These are phyloP conservation scores for Botrytis fragariae DNA, from an alignment of 2,329 filamentous ascomycete species.

Conservation along the genomic window DNA sequence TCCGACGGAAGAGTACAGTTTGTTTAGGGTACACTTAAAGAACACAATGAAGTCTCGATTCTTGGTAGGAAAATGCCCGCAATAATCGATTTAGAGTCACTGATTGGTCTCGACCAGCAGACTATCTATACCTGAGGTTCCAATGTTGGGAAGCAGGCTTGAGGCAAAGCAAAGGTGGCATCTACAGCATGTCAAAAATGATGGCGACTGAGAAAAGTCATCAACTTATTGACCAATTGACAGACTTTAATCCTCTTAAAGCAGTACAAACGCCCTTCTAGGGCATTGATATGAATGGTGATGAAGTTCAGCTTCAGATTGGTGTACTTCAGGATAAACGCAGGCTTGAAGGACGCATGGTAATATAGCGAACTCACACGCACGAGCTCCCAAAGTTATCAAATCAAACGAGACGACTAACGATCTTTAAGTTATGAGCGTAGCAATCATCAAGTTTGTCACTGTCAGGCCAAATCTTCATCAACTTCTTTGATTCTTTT, in stretches of 20 bases:
- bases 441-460: background rate
- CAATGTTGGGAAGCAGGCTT: background rate
- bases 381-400: background rate
- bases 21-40: too few species aligned
- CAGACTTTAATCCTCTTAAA: background rate
- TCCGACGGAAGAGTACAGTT: too few species aligned
- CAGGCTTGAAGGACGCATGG: background rate
- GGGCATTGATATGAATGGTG: too few species aligned
- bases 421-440: background rate
- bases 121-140: background rate
- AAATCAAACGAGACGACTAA: background rate
- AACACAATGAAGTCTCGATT: too few species aligned
- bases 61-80: too few species aligned
- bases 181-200: background rate
- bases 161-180: background rate
- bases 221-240: background rate
- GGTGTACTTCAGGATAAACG: background rate
- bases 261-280: background rate
- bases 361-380: accelerated
- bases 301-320: too few species aligned
- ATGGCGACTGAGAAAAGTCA: background rate
- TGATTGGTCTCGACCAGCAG: background rate
- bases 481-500: background rate
- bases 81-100: background rate
- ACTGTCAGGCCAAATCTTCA: background rate